These are phyloP conservation scores for Trichophyton simii DNA, from an alignment of 2,329 filamentous ascomycete genomes.

Conservation along the genomic window DNA sequence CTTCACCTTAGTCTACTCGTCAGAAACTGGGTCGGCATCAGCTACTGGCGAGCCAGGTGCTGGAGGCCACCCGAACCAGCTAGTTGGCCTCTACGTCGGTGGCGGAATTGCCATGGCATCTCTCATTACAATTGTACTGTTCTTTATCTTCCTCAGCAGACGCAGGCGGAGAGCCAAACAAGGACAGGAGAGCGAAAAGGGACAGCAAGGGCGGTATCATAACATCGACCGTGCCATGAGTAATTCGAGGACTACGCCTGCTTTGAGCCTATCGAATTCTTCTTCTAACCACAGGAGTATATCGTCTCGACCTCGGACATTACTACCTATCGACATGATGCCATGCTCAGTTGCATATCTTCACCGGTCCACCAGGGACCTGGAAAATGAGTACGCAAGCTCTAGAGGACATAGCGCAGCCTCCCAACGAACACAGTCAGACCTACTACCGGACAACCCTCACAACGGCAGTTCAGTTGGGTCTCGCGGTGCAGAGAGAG, in stretches of 20 bases:
- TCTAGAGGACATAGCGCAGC: constrained; percentile 16
- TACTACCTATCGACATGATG: constrained; percentile 1
- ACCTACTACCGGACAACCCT: constrained; percentile 5
- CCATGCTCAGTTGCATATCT: background rate
- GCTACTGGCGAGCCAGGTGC: background rate
- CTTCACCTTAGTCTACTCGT: background rate
- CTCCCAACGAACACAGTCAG: constrained; percentile 11
- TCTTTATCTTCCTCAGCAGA: constrained; percentile 15
- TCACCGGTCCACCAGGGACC: background rate
- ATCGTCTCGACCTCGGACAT: background rate
- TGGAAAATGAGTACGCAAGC: background rate
- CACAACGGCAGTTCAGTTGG: constrained; percentile 9
- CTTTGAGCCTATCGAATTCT: background rate
- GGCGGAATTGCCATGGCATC: constrained; percentile 39
- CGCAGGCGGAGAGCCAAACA: background rate
- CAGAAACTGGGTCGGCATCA: background rate
- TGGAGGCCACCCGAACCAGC: constrained; percentile 13
- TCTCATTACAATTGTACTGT: constrained; percentile 31
- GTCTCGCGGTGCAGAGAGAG: constrained; percentile 5
- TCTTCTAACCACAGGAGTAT: background rate
- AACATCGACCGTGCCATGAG: background rate
- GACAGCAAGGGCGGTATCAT: background rate
- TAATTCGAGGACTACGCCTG: background rate
- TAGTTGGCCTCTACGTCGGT: constrained; percentile 48
- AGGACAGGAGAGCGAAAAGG: background rate